Conservation (phyloP, 371 early-diverging fungal species). For the Mucor circinelloides region DNA sequence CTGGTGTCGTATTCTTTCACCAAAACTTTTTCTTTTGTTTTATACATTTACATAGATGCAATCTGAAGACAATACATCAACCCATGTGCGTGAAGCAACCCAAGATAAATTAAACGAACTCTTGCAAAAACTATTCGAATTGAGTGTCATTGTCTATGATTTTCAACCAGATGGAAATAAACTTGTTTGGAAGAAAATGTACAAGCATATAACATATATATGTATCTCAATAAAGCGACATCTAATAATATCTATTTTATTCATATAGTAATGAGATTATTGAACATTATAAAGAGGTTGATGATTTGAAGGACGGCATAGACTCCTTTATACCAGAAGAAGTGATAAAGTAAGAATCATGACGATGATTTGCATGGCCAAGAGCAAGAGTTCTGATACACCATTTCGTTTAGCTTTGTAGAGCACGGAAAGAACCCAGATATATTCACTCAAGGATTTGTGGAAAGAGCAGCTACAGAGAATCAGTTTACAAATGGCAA, state of each 20-base stretch:
- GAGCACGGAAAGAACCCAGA: constrained; percentile 77
- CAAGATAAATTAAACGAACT: constrained; percentile 63
- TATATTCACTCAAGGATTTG: constrained; percentile 72
- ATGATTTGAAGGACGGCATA: constrained; percentile 61
- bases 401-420: constrained; percentile 47
- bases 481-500: constrained; percentile 82
- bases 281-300: constrained; percentile 60
- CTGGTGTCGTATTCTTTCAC: neutral
- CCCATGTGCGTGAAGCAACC: constrained; percentile 39
- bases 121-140: constrained; percentile 63
- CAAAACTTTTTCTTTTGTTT: neutral
- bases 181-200: constrained; percentile 71
- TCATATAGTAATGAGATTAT: constrained; percentile 63
- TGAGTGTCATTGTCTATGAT: constrained; percentile 72
- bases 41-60: constrained; percentile 13
- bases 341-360: constrained; percentile 58
- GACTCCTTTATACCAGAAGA: constrained; percentile 68
- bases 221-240: neutral
- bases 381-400: neutral
- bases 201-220: constrained; percentile 1
- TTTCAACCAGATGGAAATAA: constrained; percentile 69
- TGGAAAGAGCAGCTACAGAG: constrained; percentile 76
- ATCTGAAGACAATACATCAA: constrained; percentile 2
- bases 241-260: neutral
- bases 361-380: neutral